phyloP scores from a whole-genome alignment of 2,329 filamentous ascomycete genomes.

The Neonectria punicea region DNA sequence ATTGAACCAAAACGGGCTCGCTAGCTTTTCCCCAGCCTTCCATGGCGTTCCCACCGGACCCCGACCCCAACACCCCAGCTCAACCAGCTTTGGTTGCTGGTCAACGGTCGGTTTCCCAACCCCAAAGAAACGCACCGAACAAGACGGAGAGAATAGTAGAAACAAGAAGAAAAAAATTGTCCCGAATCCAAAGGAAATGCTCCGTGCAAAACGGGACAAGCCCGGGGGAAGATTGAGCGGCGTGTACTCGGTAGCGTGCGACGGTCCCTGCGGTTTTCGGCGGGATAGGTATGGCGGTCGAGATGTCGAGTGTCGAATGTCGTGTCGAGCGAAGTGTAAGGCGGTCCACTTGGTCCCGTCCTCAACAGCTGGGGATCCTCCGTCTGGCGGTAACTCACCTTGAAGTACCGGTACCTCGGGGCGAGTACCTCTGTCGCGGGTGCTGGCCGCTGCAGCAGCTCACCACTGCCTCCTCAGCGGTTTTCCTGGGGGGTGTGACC shows the following conservation, averaged over 20 bases:
- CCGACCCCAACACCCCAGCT: slow-evolving; percentile 16
- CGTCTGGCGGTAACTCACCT: neutral
- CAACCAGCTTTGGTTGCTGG: slow-evolving; percentile 24
- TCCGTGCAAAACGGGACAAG: slow-evolving; percentile 6
- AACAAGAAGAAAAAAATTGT: neutral
- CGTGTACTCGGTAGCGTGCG: slow-evolving; percentile 23
- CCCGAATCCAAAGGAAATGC: slow-evolving; percentile 23
- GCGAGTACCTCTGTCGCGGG: slow-evolving; percentile 9
- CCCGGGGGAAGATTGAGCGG: slow-evolving; percentile 23
- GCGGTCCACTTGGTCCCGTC: slow-evolving; percentile 40
- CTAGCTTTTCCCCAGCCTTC: slow-evolving; percentile 16
- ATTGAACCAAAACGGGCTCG: neutral
- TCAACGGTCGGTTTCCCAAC: slow-evolving; percentile 12
- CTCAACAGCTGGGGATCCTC: slow-evolving; percentile 41
- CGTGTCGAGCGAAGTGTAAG: slow-evolving; percentile 23
- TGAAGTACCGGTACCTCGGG: slow-evolving; percentile 37
- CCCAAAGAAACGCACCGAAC: slow-evolving; percentile 22
- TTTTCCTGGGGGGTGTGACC: slow-evolving; percentile 25
- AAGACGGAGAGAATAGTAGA: neutral
- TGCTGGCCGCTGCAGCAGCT: neutral
- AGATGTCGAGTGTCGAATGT: slow-evolving; percentile 39
- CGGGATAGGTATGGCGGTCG: slow-evolving; percentile 27
- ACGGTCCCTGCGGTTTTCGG: slow-evolving; percentile 38
- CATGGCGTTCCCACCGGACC: slow-evolving; percentile 12
- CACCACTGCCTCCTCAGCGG: slow-evolving; percentile 33